phyloP scores from a whole-genome alignment of 306 rosid species.

The Corylus heterophylla region DNA sequence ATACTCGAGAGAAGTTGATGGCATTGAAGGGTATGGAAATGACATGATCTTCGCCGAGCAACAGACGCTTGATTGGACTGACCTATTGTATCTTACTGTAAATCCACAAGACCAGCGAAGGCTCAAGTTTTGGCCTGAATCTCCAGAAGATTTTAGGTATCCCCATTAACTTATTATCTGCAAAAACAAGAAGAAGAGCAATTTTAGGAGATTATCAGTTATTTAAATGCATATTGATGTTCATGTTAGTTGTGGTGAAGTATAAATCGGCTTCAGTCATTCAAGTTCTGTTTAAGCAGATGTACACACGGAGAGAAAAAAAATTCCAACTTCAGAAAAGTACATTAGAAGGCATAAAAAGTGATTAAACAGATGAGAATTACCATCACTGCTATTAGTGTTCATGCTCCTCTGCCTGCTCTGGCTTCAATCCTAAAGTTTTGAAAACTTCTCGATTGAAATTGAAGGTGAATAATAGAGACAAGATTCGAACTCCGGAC shows the following conservation, averaged over 20 bases:
- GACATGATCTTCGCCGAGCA: constrained; percentile 37
- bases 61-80: constrained; percentile 76
- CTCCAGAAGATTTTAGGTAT: constrained; percentile 58
- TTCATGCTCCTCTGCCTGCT: too few relatives aligned
- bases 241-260: too few relatives aligned
- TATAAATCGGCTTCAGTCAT: background rate
- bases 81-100: constrained; percentile 50
- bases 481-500: too few relatives aligned
- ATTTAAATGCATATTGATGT: background rate
- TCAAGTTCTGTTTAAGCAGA: background rate
- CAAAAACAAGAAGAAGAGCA: too few relatives aligned
- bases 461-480: too few relatives aligned
- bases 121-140: constrained; percentile 57
- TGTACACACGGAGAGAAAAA: background rate
- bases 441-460: too few relatives aligned
- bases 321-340: too few relatives aligned
- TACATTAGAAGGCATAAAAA: too few relatives aligned
- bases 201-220: background rate
- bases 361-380: too few relatives aligned
- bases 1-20: constrained; percentile 32
- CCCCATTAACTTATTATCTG: background rate
- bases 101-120: constrained; percentile 54
- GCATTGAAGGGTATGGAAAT: constrained; percentile 59
- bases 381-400: too few relatives aligned
- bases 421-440: too few relatives aligned